These are phyloP conservation scores for Macadamia integrifolia DNA, from an alignment of 164 flowering plant genomes.

Conservation along the genomic window DNA sequence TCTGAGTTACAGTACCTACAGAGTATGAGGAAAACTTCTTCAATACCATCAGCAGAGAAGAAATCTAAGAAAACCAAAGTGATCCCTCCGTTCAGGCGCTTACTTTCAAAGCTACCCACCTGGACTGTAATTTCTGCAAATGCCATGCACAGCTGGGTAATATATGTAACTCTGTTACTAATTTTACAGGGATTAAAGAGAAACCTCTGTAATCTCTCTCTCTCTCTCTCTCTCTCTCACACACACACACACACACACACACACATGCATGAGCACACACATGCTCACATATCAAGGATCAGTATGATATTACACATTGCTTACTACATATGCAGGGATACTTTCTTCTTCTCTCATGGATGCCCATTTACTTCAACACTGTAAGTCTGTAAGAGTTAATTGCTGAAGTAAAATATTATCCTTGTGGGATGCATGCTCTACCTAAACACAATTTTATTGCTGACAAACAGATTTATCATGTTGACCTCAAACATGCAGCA, in stretches of 20 bases:
- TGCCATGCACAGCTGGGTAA: constrained; percentile 97
- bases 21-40: constrained; percentile 22
- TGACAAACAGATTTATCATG: constrained; percentile 60
- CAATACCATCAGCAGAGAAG: constrained; percentile 19
- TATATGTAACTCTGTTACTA: neutral
- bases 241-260: too few species aligned
- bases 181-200: too few species aligned
- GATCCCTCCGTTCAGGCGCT: constrained; percentile 77
- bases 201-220: too few species aligned
- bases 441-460: neutral
- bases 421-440: neutral
- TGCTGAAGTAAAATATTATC: neutral
- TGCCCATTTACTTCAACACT: constrained; percentile 90
- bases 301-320: neutral
- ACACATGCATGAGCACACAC: too few species aligned
- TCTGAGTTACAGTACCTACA: constrained; percentile 69
- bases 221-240: neutral
- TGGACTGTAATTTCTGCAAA: constrained; percentile 90
- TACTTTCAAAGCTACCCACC: constrained; percentile 77
- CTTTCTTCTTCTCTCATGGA: constrained; percentile 92
- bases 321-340: constrained; percentile 59
- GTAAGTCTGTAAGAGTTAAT: constrained; percentile 60
- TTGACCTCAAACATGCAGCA: constrained; percentile 92
- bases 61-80: constrained; percentile 28
- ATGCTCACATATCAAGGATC: too few species aligned